Conservation (phyloP, 352 stramenopile species). For the Phytophthora pisi region DNA sequence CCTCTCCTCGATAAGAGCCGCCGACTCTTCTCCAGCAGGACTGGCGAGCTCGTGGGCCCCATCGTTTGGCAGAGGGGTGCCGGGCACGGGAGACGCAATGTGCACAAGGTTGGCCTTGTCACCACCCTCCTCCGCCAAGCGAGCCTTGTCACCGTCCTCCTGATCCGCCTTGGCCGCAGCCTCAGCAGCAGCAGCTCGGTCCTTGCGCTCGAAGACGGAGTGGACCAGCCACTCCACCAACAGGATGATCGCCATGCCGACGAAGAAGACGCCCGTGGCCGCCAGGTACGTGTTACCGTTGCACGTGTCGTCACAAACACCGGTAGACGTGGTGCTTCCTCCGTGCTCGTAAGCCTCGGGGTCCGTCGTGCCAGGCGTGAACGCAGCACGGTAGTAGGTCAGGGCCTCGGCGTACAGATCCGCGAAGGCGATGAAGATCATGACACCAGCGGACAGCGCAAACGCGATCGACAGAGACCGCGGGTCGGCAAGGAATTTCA, state of each 20-base stretch:
- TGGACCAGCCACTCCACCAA: conserved; percentile 73
- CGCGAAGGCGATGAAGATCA: conserved; percentile 75
- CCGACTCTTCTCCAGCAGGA: conserved; percentile 1
- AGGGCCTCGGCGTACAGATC: conserved; percentile 63
- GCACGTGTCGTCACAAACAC: conserved; percentile 66
- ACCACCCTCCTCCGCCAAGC: background rate
- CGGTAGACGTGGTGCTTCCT: conserved; percentile 31
- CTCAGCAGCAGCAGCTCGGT: conserved; percentile 14
- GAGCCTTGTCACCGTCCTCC: conserved; percentile 22
- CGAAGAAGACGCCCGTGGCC: conserved; percentile 56
- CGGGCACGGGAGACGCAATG: conserved; percentile 1
- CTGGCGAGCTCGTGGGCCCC: background rate
- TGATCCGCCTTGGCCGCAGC: conserved; percentile 2
- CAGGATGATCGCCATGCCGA: conserved; percentile 65
- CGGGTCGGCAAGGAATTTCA: conserved; percentile 69
- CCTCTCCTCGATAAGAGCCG: background rate
- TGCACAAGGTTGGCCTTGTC: background rate
- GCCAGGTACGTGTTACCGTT: conserved; percentile 65
- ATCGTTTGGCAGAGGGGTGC: background rate
- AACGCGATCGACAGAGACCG: conserved; percentile 67
- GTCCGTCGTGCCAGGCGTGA: conserved; percentile 55
- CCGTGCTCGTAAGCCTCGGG: conserved; percentile 73
- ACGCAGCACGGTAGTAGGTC: conserved; percentile 59
- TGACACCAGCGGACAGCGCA: conserved; percentile 71
- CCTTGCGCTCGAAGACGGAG: conserved; percentile 40